Conservation (phyloP, 257 asterid genomes). For the Solanum pennellii region DNA sequence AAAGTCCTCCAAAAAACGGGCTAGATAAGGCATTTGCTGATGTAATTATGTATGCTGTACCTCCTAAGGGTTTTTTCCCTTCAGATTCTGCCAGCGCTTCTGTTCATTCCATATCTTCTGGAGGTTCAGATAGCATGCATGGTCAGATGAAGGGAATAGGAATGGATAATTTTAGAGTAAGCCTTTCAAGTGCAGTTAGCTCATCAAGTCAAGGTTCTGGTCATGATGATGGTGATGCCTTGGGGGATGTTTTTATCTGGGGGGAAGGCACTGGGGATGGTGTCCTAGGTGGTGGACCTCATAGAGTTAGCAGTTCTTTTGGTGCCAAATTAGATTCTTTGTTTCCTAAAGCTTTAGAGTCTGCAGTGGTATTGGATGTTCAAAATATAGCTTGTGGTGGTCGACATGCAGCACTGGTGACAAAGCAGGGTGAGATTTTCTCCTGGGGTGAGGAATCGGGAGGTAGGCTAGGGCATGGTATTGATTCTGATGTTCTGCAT, state of each 20-base stretch:
- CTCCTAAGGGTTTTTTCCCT: conserved; percentile 72
- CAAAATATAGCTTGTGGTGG: conserved; percentile 92
- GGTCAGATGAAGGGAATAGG: conserved; percentile 70
- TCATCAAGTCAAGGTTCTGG: conserved; percentile 98
- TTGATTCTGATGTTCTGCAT: conserved; percentile 70
- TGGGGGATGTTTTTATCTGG: conserved; percentile 94
- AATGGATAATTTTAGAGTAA: conserved; percentile 81
- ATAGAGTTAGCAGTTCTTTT: conserved; percentile 32
- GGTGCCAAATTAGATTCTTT: conserved; percentile 58
- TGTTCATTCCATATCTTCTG: conserved; percentile 66
- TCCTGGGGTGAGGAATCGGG: conserved; percentile 94
- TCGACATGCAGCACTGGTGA: conserved; percentile 70
- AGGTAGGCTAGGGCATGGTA: conserved; percentile 97
- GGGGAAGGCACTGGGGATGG: conserved; percentile 91
- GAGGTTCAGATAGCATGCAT: conserved; percentile 72
- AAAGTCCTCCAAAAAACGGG: conserved; percentile 76
- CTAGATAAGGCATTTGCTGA: conserved; percentile 68
- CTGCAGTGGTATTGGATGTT: conserved; percentile 84
- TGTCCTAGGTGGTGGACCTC: conserved; percentile 63
- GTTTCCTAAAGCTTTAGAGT: conserved; percentile 78
- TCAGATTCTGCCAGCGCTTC: conserved; percentile 68
- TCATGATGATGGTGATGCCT: conserved; percentile 84
- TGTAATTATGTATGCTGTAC: conserved; percentile 51
- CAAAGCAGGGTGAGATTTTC: conserved; percentile 84
- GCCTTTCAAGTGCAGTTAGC: conserved; percentile 97